Conservation (phyloP, 2,329 filamentous ascomycete genomes). For the Chrysosporium keratinophilum region DNA sequence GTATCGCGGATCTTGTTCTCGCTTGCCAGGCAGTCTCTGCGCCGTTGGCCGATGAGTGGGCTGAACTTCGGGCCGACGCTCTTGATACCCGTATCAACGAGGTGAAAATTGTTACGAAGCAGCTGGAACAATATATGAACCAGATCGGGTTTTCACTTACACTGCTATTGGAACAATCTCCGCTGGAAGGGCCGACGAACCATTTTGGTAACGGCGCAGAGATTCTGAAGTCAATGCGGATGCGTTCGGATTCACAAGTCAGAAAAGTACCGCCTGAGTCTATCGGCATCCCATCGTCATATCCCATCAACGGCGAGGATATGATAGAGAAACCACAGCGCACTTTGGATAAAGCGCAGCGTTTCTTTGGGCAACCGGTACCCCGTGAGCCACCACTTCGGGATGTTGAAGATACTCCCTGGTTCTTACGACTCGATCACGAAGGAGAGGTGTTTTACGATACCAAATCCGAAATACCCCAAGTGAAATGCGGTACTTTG, state of each 20-base stretch:
- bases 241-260: conserved; percentile 32
- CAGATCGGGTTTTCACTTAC: conserved; percentile 83
- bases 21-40: conserved; percentile 86
- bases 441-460: conserved; percentile 88
- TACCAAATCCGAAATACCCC: conserved; percentile 60
- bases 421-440: conserved; percentile 75
- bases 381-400: conserved; percentile 27
- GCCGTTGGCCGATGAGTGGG: conserved; percentile 89
- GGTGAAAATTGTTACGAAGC: conserved; percentile 64
- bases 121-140: conserved; percentile 74
- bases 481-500: conserved; percentile 80
- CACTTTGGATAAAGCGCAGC: conserved; percentile 39
- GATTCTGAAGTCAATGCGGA: conserved; percentile 18
- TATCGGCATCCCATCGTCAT: conserved; percentile 39
- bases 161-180: conserved; percentile 72
- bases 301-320: conserved; percentile 28
- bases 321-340: conserved; percentile 31
- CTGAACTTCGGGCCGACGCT: conserved; percentile 79
- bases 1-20: conserved; percentile 77
- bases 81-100: conserved; percentile 76
- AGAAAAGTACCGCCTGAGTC: conserved; percentile 20
- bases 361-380: conserved; percentile 40
- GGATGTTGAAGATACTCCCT: conserved; percentile 41
- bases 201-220: conserved; percentile 31
- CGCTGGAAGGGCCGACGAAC: conserved; percentile 39